Percentiles rank a stretch among this genome's conserved stretches.
phyloP scores from a whole-genome alignment of 768 basidiomycete genomes.

The Suillus plorans region DNA sequence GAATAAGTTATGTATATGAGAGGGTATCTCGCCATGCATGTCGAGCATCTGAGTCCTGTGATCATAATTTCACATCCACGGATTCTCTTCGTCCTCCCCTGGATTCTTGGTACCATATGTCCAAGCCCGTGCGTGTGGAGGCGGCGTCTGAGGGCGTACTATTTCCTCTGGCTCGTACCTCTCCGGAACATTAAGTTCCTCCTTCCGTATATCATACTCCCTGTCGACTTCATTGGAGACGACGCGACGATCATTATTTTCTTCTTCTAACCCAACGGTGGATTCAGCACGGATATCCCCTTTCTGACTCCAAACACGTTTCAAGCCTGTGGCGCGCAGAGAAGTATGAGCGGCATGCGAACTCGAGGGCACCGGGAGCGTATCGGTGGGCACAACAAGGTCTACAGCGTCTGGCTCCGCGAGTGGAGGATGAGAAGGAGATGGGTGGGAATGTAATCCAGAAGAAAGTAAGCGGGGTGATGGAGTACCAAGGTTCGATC shows the following conservation, averaged over 20 bases:
- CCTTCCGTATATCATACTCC: background rate
- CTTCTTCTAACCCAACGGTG: background rate
- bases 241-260: constrained; percentile 4
- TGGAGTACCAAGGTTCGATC: constrained; percentile 9
- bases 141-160: constrained; percentile 20
- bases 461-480: constrained; percentile 3
- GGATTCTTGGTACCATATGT: constrained; percentile 12
- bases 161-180: constrained; percentile 8
- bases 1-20: constrained; percentile 1
- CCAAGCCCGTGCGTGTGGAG: constrained; percentile 13
- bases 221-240: constrained; percentile 6
- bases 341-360: constrained; percentile 16
- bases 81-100: constrained; percentile 23
- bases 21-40: background rate
- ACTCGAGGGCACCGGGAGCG: constrained; percentile 16
- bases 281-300: background rate
- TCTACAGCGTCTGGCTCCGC: constrained; percentile 76
- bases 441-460: background rate
- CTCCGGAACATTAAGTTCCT: background rate
- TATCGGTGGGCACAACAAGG: constrained; percentile 54
- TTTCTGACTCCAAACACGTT: constrained; percentile 27
- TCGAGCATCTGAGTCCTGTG: background rate
- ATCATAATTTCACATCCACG: constrained; percentile 21
- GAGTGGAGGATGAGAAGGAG: constrained; percentile 19
- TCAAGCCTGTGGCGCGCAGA: constrained; percentile 19